Conservation (phyloP, 441 rosid species). For the Dalechampia spathulata region DNA sequence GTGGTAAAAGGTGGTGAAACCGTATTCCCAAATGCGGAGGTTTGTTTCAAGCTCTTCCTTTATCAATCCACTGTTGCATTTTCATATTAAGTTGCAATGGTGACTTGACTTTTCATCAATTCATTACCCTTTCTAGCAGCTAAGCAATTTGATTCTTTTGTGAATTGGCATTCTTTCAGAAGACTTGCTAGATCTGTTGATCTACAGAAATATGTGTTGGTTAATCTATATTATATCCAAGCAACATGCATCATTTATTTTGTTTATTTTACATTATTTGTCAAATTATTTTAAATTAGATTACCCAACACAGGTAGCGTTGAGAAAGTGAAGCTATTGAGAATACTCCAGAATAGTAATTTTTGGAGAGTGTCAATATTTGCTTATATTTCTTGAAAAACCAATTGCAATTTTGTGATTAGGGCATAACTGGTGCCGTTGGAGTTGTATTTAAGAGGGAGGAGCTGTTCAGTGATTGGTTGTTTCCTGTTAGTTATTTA, state of each 20-base stretch:
- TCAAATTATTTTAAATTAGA: neutral
- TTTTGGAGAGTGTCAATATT: neutral
- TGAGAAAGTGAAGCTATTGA: neutral
- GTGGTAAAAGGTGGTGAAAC: conserved; percentile 95
- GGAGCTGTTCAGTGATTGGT: too few relatives aligned
- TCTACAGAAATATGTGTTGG: neutral
- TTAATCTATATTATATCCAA: neutral
- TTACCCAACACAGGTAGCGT: neutral
- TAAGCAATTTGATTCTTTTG: conserved; percentile 1
- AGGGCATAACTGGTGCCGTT: neutral
- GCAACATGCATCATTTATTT: neutral
- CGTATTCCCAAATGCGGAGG: conserved; percentile 86
- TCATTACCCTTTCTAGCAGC: neutral
- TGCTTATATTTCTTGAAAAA: neutral
- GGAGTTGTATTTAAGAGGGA: too few relatives aligned
- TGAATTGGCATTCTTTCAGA: neutral
- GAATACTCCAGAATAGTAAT: neutral
- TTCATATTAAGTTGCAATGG: neutral
- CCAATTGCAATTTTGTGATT: neutral
- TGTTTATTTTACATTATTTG: neutral
- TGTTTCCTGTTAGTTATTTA: too few relatives aligned
- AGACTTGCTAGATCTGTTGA: neutral
- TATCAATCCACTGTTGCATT: neutral
- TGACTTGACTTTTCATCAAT: neutral
- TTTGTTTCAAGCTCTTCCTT: conserved; percentile 23